A percentile compares a stretch with the other conserved stretches of the same genome.
These are phyloP conservation scores for Conticribra guillardii DNA, from an alignment of 108 stramenopile genomes.

Conservation along the genomic window DNA sequence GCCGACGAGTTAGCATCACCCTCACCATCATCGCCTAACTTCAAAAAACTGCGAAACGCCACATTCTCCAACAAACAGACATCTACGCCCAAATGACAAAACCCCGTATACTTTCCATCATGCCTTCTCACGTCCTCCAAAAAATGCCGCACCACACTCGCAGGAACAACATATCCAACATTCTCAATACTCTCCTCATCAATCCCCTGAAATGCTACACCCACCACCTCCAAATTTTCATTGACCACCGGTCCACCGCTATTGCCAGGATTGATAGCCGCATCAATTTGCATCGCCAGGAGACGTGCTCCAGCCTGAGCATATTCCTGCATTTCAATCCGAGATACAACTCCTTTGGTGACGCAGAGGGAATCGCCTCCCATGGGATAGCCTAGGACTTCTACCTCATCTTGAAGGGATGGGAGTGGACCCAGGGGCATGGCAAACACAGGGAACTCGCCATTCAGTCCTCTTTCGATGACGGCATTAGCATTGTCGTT, in stretches of 20 bases:
- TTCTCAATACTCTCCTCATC: constrained; percentile 61
- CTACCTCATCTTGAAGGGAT: constrained; percentile 60
- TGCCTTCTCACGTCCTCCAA: constrained; percentile 53
- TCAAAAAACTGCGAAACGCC: constrained; percentile 49
- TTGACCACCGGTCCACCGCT: constrained; percentile 69
- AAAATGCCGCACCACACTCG: constrained; percentile 57
- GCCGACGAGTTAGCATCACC: neutral
- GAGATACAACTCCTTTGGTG: constrained; percentile 75
- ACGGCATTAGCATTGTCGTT: no score
- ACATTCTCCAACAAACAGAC: constrained; percentile 53
- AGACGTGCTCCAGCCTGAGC: constrained; percentile 50
- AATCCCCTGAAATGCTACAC: constrained; percentile 66
- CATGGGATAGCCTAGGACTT: constrained; percentile 67
- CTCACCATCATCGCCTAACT: constrained; percentile 13
- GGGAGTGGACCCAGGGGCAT: constrained; percentile 52
- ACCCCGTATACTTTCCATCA: constrained; percentile 49
- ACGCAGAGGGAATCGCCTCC: constrained; percentile 69
- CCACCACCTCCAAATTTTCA: constrained; percentile 53
- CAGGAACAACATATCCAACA: constrained; percentile 72
- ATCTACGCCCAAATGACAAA: constrained; percentile 52
- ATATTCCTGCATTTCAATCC: constrained; percentile 66
- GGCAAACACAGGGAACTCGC: constrained; percentile 11
- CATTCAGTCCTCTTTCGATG: no score
- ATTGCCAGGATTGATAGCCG: constrained; percentile 78
- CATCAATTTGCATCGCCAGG: constrained; percentile 75